Percentiles rank a stretch among this genome's conserved stretches.
Conservation (phyloP, 2,329 filamentous ascomycete genomes). For the Chaetothyriales sp. region DNA sequence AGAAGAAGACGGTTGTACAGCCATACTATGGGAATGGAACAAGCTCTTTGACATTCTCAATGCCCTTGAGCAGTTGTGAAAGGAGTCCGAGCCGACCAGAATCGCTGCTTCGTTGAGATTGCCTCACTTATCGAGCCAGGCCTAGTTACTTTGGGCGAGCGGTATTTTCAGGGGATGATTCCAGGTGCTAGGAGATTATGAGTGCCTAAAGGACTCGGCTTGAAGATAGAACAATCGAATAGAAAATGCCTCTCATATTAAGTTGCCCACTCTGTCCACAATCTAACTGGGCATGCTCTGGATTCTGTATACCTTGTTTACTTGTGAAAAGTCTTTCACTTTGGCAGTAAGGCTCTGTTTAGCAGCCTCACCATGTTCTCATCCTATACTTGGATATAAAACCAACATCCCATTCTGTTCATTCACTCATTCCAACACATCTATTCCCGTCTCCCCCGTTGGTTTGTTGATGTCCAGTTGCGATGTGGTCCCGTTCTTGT, state of each 20-base stretch:
- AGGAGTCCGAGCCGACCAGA: too few relatives aligned
- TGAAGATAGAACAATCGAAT: background rate
- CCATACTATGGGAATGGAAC: conserved; percentile 41
- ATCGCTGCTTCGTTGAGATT: background rate
- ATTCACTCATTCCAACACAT: background rate
- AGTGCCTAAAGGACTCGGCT: background rate
- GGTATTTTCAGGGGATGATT: background rate
- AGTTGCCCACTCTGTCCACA: background rate
- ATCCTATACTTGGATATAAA: background rate
- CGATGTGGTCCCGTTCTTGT: background rate
- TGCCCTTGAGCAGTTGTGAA: background rate
- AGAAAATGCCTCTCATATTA: background rate
- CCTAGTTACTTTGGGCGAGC: background rate
- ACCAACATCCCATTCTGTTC: background rate
- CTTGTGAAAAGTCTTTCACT: background rate
- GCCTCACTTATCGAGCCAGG: background rate
- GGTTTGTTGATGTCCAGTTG: background rate
- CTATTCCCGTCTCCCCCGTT: background rate
- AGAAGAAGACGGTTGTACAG: conserved; percentile 46
- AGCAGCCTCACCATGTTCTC: background rate
- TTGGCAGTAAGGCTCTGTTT: background rate
- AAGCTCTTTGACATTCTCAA: conserved; percentile 29
- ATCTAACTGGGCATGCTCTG: background rate
- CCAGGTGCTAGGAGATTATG: background rate
- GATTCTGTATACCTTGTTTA: background rate